Evolutionary conservation across 1,139 yeast species (phyloP), one percentile per base, ranked within the genome.

Genomic region (Scheffersomyces titani): DNA sequence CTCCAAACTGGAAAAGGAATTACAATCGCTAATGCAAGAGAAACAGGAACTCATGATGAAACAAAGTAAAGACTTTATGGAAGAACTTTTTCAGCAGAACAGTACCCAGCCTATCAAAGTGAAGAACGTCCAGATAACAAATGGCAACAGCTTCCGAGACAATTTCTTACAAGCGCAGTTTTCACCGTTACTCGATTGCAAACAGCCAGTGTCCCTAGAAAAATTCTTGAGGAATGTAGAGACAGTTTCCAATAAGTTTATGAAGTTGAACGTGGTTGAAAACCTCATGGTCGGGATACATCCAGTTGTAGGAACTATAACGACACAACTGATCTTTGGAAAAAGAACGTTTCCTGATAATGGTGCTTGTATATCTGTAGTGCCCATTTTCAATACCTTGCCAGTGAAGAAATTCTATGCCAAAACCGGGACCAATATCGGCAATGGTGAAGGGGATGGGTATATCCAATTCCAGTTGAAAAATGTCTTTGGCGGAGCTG

Each of bases 391-490:
- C 58, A 80, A 83, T 54, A 63, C 89, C 2, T 59, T 79, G 13
- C 96, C 96, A 0, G 81, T 83, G 2, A 88, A 89, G 62, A 80
- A 78, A 62, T 88, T 90, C 66, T 83, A 83, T 59, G 92, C 96
- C 59, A 89, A 88, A 66, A 90, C 97, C 1, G 98, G 97, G n/a
- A 93, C 97, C 5, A 92, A 90, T 70, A 84, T 93, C 4, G 98
- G 98, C 2, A 93, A 93, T 68, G 96, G 97, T 30, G 97, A 92
- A 75, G 98, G 98, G 36, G 96, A 90, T 68, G 98, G 97, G 1
- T 91, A 92, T 66, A 81, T 92, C 51, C 88, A 89, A 53, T 83
- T 90, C 59, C 92, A 89, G 67, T 77, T 89, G 69, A 82, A 86
- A 54, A 93, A 94, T 69, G 73, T 91, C 11, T 86, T 92, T 71